phyloP scores from a whole-genome alignment of 257 asterid genomes.

The Phtheirospermum japonicum region DNA sequence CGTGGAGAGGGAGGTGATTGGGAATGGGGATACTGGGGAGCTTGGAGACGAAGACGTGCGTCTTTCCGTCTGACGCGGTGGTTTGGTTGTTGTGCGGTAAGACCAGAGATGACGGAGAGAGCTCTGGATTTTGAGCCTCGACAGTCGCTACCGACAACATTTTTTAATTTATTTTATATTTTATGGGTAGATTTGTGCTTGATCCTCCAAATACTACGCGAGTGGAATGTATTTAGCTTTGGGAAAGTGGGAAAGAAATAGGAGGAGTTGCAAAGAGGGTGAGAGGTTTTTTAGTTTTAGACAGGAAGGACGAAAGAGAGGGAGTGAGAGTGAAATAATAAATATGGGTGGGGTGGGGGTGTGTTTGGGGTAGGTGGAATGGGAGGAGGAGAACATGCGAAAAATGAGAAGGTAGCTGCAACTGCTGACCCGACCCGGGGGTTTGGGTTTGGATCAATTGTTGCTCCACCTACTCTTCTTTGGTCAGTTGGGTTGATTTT shows the following conservation, averaged over 20 bases:
- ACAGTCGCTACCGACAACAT: constrained; percentile 37
- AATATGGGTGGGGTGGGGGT: constrained; percentile 15
- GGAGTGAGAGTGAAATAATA: constrained; percentile 17
- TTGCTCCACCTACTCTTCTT: constrained; percentile 38
- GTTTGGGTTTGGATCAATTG: neutral
- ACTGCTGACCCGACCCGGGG: constrained; percentile 26
- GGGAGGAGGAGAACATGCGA: constrained; percentile 5
- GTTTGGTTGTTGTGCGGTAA: constrained; percentile 21
- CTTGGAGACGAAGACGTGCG: constrained; percentile 60
- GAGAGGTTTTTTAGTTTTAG: too few species aligned
- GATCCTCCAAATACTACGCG: too few species aligned
- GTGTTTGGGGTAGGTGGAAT: constrained; percentile 28
- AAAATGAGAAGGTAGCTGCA: constrained; percentile 20
- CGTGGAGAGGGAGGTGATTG: constrained; percentile 62
- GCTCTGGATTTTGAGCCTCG: constrained; percentile 27
- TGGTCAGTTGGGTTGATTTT: neutral
- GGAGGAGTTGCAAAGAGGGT: constrained; percentile 8
- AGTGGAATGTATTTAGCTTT: too few species aligned
- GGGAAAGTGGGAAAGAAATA: neutral
- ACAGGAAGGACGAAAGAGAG: neutral
- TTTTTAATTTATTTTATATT: neutral
- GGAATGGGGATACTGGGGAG: constrained; percentile 58
- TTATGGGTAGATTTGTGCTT: too few species aligned
- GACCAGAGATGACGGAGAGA: constrained; percentile 11
- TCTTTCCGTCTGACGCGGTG: neutral